Base-by-base conservation (phyloP, 495 filamentous ascomycete species). In the Penicillium riverlandense region DNA sequence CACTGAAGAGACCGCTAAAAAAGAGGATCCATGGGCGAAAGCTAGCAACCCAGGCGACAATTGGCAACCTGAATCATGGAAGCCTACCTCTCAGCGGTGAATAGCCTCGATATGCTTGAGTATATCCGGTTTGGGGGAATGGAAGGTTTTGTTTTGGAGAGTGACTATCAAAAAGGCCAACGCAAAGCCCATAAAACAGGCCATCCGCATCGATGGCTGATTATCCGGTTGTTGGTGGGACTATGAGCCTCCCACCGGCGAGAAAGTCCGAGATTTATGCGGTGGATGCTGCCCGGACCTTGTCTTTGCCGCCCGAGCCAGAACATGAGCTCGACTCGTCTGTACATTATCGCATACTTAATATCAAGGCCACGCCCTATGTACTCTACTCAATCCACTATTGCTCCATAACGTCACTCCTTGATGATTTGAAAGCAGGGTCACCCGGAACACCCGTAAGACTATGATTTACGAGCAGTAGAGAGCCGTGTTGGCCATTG, bases 41-140 rank as follows among this genome's bases (percentile, higher is more conserved):
- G 53, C 56, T 34, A 61, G 64, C 2, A 57, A 65, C 51, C 80
- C 86, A 11, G 72, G 86, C 22, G 83, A 88, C 53, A 71, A 72
- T 4, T 95, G 84, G 85, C 84, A 91, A 63, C 89, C 89, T 0
- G 62, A 83, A 41, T 65, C 74, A 6, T 95, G 89, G 89, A 67
- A 63, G 3, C 86, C 56, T 14, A 34, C 45, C 7, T 54, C 64
- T 0, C 50, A 62, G 37, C 50, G 59, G 45, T 70, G 62, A 70
- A 45, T 22, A n/a, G 13, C 36, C 13, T 29, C 11, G 38, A 28
- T 7, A 2, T 33, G 2, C 9, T 9, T 33, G 15, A 16, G 15
- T 16, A 16, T 16, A 16, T 4, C 4, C 15, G 15, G 15, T 16
- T 16, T 16, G 1, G 15, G 15, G 15, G 4, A 1, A 1, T 16